Conservation (phyloP, 768 basidiomycete genomes). For the Suillus alpinus region DNA sequence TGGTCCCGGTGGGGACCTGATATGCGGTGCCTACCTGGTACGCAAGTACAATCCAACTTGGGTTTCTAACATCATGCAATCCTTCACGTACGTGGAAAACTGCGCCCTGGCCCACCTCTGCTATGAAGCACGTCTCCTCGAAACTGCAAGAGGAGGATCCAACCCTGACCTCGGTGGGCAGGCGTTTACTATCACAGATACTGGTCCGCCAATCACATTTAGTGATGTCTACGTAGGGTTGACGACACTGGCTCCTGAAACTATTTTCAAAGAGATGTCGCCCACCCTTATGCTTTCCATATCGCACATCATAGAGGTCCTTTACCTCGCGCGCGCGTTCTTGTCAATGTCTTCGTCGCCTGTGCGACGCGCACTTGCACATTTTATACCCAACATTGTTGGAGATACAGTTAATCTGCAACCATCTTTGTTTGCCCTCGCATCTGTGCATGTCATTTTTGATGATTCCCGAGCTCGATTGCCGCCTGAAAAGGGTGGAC, state of each 20-base stretch:
- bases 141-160: constrained; percentile 37
- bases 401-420: constrained; percentile 56
- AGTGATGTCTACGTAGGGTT: constrained; percentile 61
- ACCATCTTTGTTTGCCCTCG: constrained; percentile 54
- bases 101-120: constrained; percentile 67
- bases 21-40: constrained; percentile 61
- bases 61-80: constrained; percentile 55
- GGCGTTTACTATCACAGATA: constrained; percentile 64
- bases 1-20: constrained; percentile 72
- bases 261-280: constrained; percentile 52
- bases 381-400: constrained; percentile 41
- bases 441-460: constrained; percentile 54
- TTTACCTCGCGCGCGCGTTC: constrained; percentile 47
- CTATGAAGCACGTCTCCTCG: constrained; percentile 71
- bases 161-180: constrained; percentile 73
- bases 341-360: constrained; percentile 31
- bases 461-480: constrained; percentile 65
- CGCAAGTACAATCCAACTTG: constrained; percentile 62
- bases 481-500: constrained; percentile 51
- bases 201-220: constrained; percentile 59
- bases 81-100: constrained; percentile 76
- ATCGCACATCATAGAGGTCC: constrained; percentile 55
- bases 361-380: constrained; percentile 32
- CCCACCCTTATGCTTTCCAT: constrained; percentile 64
- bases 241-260: constrained; percentile 54